phyloP scores from a whole-genome alignment of 2,329 filamentous ascomycete genomes.

The Stachybotrys chartarum region DNA sequence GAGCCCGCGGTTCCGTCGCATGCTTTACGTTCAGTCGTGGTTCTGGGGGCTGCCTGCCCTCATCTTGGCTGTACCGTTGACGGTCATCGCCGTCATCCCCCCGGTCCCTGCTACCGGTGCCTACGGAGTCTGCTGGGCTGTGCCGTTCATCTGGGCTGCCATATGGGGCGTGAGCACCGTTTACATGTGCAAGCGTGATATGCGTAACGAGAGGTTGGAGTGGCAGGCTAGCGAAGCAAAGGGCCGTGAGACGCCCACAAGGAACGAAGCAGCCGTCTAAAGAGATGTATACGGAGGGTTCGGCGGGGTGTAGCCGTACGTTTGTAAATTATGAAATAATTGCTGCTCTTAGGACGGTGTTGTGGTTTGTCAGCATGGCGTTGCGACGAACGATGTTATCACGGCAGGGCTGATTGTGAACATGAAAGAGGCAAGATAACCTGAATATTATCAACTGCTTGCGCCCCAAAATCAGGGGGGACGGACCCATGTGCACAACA shows the following conservation, averaged over 20 bases:
- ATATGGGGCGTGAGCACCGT: constrained; percentile 27
- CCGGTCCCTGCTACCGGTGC: constrained; percentile 25
- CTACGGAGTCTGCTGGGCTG: constrained; percentile 31
- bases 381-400: too few species aligned
- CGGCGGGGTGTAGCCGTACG: too few species aligned
- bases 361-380: too few species aligned
- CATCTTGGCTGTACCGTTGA: constrained; percentile 26
- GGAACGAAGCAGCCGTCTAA: neutral
- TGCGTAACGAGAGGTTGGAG: constrained; percentile 27
- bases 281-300: neutral
- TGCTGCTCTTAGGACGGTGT: too few species aligned
- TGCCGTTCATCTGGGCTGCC: constrained; percentile 28
- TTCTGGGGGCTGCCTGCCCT: constrained; percentile 34
- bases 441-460: too few species aligned
- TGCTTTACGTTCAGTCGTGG: constrained; percentile 30
- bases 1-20: constrained; percentile 31
- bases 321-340: too few species aligned
- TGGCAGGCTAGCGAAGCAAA: constrained; percentile 22
- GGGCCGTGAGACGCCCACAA: neutral
- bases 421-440: too few species aligned
- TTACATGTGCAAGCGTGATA: constrained; percentile 27
- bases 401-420: too few species aligned
- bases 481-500: too few species aligned
- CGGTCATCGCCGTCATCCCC: constrained; percentile 26
- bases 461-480: too few species aligned